A percentile compares a stretch with the other conserved stretches of the same genome.
Evolutionary conservation across 768 basidiomycete genomes (phyloP).

Genomic region (Macrolepiota fuliginosa): DNA sequence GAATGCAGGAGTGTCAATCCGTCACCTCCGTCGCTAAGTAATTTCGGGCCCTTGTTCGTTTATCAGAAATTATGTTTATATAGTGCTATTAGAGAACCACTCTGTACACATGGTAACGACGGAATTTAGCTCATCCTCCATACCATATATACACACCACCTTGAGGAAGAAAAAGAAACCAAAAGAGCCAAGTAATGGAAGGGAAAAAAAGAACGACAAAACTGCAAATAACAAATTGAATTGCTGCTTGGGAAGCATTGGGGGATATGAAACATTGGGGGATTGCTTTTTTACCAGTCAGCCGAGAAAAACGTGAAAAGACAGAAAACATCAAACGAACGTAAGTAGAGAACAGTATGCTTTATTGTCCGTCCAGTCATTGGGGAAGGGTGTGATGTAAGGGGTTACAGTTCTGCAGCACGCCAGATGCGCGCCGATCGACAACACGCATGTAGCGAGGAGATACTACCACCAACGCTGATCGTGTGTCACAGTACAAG

Average conservation of each 20-base stretch:
- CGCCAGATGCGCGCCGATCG: constrained; percentile 10
- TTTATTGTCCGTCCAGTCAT: constrained; percentile 12
- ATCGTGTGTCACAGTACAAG: constrained; percentile 1
- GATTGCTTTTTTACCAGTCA: constrained; percentile 11
- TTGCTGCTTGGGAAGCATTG: constrained; percentile 15
- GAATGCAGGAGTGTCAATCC: not conserved
- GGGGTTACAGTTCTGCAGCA: not conserved
- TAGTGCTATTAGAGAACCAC: not conserved
- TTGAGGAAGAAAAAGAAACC: not conserved
- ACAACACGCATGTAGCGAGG: constrained; percentile 1
- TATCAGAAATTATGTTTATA: not conserved
- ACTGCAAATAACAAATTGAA: constrained; percentile 2
- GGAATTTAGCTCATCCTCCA: not conserved
- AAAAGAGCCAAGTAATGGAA: constrained; percentile 4
- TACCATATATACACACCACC: constrained; percentile 1
- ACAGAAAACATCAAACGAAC: constrained; percentile 1
- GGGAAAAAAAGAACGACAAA: constrained; percentile 5
- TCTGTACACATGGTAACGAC: not conserved
- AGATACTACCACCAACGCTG: not conserved
- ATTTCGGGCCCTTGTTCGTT: not conserved
- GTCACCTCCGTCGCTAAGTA: not conserved
- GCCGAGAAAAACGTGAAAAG: constrained; percentile 1
- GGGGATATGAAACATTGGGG: constrained; percentile 14
- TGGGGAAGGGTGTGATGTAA: constrained; percentile 4
- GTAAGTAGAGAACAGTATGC: constrained; percentile 7